phyloP scores from a whole-genome alignment of 805 yeast species.

The Yamadazyma paraphyllophila region DNA sequence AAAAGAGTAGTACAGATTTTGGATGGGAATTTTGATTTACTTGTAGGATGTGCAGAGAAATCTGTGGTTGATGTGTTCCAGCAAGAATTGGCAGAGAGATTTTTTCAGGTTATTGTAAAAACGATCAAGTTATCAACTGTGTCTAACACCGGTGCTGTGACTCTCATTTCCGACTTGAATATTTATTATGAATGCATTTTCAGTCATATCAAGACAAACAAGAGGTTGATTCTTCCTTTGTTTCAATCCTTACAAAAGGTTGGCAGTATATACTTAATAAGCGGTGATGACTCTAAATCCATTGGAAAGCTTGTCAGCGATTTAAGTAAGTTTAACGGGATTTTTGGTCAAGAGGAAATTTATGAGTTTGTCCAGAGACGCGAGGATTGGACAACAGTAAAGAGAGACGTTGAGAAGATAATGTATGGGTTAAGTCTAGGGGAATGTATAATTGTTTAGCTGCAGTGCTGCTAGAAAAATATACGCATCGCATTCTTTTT shows the following conservation, averaged over 20 bases:
- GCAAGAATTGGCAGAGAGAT: conserved; percentile 88
- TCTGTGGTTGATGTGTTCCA: conserved; percentile 88
- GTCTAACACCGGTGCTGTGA: conserved; percentile 79
- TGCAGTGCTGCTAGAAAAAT: neutral
- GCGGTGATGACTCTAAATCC: conserved; percentile 72
- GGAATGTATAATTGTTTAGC: conserved; percentile 57
- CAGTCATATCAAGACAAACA: conserved; percentile 48
- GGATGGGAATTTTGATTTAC: conserved; percentile 65
- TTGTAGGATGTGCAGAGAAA: conserved; percentile 82
- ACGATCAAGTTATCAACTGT: conserved; percentile 69
- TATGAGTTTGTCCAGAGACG: conserved; percentile 87
- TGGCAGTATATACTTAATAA: conserved; percentile 77
- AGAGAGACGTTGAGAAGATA: conserved; percentile 83
- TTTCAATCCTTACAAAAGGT: conserved; percentile 79
- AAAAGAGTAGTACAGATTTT: conserved; percentile 57
- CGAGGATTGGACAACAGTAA: conserved; percentile 79
- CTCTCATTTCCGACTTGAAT: conserved; percentile 78
- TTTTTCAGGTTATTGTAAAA: conserved; percentile 73
- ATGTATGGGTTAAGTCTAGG: conserved; percentile 86
- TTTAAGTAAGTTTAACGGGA: conserved; percentile 80
- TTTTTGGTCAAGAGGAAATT: conserved; percentile 90
- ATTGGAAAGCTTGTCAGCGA: conserved; percentile 83
- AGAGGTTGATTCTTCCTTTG: conserved; percentile 68
- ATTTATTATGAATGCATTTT: conserved; percentile 68
- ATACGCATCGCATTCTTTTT: neutral